A percentile compares a stretch with the other conserved stretches of the same genome.
Evolutionary conservation across 345 rosid genomes (phyloP).

Genomic region (Anacardium occidentale): DNA sequence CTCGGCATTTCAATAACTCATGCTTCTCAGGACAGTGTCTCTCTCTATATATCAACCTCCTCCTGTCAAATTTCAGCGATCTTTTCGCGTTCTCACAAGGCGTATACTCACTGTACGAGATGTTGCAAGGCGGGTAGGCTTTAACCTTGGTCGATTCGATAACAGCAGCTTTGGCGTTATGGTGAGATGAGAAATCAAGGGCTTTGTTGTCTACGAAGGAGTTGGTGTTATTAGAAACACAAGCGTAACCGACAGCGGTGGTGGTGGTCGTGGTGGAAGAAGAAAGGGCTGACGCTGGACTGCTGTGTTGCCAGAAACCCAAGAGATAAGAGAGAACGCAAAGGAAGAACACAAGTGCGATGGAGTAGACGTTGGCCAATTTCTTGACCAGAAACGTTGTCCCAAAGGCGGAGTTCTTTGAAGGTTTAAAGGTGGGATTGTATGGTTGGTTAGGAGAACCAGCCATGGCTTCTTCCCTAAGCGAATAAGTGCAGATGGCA

Average conservation of each 20-base stretch:
- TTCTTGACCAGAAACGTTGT: conserved; percentile 17
- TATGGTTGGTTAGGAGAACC: not conserved
- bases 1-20: conserved; percentile 48
- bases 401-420: conserved; percentile 12
- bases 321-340: conserved; percentile 43
- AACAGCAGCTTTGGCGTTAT: conserved; percentile 9
- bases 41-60: conserved; percentile 50
- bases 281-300: not conserved
- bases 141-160: conserved; percentile 4
- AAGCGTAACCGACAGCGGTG: not conserved
- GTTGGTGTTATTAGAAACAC: not conserved
- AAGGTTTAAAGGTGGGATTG: conserved; percentile 23
- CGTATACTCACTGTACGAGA: conserved; percentile 39
- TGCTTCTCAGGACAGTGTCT: conserved; percentile 53
- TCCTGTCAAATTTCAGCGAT: conserved; percentile 32
- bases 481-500: not conserved
- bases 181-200: conserved; percentile 40
- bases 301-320: conserved; percentile 34
- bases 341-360: conserved; percentile 34
- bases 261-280: not conserved
- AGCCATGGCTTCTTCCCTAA: conserved; percentile 25
- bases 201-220: not conserved
- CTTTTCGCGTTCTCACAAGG: conserved; percentile 45
- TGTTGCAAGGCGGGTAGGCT: conserved; percentile 31
- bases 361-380: conserved; percentile 9